Evolutionary conservation across 306 rosid species (phyloP), one percentile per base, ranked within the genome.

Genomic region (Begonia loranthoides): DNA sequence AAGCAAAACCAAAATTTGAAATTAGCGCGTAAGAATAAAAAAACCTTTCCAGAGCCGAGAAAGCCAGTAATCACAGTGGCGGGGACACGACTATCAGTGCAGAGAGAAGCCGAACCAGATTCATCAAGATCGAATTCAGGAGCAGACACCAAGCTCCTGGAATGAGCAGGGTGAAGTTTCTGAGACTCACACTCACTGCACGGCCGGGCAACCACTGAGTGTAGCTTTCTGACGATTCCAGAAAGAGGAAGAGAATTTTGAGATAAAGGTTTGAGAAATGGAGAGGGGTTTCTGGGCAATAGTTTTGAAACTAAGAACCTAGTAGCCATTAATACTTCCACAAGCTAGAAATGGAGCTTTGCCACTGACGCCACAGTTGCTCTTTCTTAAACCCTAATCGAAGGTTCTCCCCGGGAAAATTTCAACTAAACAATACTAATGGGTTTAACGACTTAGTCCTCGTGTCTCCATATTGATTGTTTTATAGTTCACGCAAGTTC

Each of bases 21-120:
- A 19, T 2, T 19, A 19, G 22, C 2, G 22, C 0, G 22, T 2
- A 19, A 38, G 12, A 33, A 13, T 28, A 16, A 19, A 34, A 54
- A 36, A 21, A 84, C 94, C 93, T 88, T 88, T 69, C 97, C 97
- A 15, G 97, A 79, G 51, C 93, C 97, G 38, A 88, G 97, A 61
- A 88, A 88, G 43, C 95, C 97, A 5, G 97, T 88, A 16, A 88
- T 59, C 48, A 88, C 66, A 38, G 97, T 88, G 33, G 97, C 80
- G 4, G 93, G 93, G 54, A 88, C 84, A 41, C 89, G 95, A 56
- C 73, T 68, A 68, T 81, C 95, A 24, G 48, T 53, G 41, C 46
- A 40, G 17, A 76, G 66, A 1, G 66, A 38, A 44, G 73, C 13
- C 51, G 70, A 49, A 43, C 39, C 56, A 52, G 66, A 66, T 15